A percentile compares a stretch with the other conserved stretches of the same genome.
phyloP scores from a whole-genome alignment of 208 protist species.

The Trypanosoma melophagium region DNA sequence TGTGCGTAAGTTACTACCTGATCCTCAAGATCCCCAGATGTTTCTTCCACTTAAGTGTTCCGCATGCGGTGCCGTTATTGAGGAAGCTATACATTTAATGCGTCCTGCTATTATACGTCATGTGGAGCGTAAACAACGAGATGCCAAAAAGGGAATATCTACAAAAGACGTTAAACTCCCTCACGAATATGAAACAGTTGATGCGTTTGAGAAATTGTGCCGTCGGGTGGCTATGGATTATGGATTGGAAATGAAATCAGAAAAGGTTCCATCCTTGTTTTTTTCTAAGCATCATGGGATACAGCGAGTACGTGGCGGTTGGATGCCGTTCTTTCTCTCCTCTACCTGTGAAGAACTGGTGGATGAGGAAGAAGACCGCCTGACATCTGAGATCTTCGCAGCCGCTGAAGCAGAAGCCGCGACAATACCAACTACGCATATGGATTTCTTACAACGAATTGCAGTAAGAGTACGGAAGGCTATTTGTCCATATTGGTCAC shows the following conservation, averaged over 20 bases:
- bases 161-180: background rate
- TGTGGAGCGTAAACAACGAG: background rate
- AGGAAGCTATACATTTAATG: slow-evolving; percentile 22
- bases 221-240: slow-evolving; percentile 4
- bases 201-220: slow-evolving; percentile 25
- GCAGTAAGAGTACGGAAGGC: slow-evolving; percentile 1
- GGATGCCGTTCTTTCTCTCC: slow-evolving; percentile 29
- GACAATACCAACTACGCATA: background rate
- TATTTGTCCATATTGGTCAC: slow-evolving; percentile 17
- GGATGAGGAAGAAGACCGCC: slow-evolving; percentile 17
- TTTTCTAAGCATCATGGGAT: slow-evolving; percentile 15
- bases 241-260: slow-evolving; percentile 12
- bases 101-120: slow-evolving; percentile 12
- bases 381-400: background rate
- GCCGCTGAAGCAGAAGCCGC: background rate
- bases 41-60: slow-evolving; percentile 21
- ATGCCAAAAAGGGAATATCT: background rate
- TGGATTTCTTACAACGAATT: too few relatives aligned
- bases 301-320: background rate
- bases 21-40: slow-evolving; percentile 12
- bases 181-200: slow-evolving; percentile 23
- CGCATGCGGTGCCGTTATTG: slow-evolving; percentile 28
- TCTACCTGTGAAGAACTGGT: slow-evolving; percentile 29
- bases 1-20: slow-evolving; percentile 11
- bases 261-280: background rate